Conservation (phyloP, 805 yeast genomes). For the Kodamaea laetipori region DNA sequence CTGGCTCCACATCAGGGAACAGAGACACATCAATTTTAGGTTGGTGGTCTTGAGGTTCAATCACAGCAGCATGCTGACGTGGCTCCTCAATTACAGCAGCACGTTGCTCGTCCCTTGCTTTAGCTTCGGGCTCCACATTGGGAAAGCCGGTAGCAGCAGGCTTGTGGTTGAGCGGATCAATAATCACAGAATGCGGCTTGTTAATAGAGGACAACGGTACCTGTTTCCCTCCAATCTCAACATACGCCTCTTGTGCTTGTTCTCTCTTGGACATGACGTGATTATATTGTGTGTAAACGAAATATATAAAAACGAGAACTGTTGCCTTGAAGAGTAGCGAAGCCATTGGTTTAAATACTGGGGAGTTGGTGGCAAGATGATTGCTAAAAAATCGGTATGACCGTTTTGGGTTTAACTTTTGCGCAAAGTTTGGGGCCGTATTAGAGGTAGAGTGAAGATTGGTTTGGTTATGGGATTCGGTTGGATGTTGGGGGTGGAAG, state of each 20-base stretch:
- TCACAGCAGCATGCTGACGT: constrained; percentile 1
- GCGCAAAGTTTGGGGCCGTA: too few relatives aligned
- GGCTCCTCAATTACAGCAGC: constrained; percentile 2
- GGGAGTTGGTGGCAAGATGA: constrained; percentile 9
- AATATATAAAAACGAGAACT: constrained; percentile 8
- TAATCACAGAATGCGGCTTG: constrained; percentile 40
- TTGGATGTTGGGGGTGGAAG: too few relatives aligned
- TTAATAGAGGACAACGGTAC: constrained; percentile 40
- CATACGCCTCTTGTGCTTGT: constrained; percentile 9
- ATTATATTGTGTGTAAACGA: constrained; percentile 12
- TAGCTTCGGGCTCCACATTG: constrained; percentile 27
- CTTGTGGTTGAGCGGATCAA: constrained; percentile 26
- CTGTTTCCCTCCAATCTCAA: constrained; percentile 37
- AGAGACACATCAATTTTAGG: constrained; percentile 20
- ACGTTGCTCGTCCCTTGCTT: constrained; percentile 24
- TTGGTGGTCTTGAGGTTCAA: constrained; percentile 27
- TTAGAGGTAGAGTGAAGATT: too few relatives aligned
- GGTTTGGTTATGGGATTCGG: too few relatives aligned
- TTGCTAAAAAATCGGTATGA: constrained; percentile 1
- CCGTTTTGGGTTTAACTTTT: too few relatives aligned
- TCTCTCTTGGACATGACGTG: constrained; percentile 11
- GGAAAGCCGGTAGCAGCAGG: constrained; percentile 31
- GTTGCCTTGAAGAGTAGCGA: constrained; percentile 14
- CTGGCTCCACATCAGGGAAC: constrained; percentile 37
- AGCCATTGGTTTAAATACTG: constrained; percentile 8